Evolutionary conservation across 768 basidiomycete genomes (phyloP), one percentile per base, ranked within the genome.

Genomic region (Podaxis rugospora): DNA sequence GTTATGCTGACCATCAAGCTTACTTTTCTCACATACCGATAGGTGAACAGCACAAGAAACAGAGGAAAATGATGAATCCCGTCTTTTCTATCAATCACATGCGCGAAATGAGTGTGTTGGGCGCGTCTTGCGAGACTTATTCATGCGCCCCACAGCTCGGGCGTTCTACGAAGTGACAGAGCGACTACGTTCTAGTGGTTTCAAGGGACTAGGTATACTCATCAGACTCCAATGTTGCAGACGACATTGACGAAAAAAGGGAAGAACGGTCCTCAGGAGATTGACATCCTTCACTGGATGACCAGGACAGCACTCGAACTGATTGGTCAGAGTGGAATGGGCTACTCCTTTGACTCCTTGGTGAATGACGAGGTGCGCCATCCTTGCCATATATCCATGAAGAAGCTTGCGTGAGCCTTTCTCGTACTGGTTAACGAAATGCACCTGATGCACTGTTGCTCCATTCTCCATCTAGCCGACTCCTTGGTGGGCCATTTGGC

Each of bases 31-130:
- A 27, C 23, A 5, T 35, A 40, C 14, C 51, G 7, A 13, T 21
- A 59, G 64, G 64, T 23, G 54, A 60, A 25, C 61, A 63, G 36
- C 64, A 65, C 18, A 27, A 28, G 28, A 62, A 53, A 37, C 76
- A 76, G 61, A 69, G 74, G n/a, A 76, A 73, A 56, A 66, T 77
- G 58, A 61, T 77, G 28, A 77, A 73, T 57, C 76, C 76, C 1
- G 70, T 75, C 5, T 77, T 77, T 59, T 72, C 74, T 4, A 62
- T 64, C 14, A 65, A 64, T 0, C 72, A 76, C 61, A 66, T 77
- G 67, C 72, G 74, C 11, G 52, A 70, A 16, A 74, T 78, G 73
- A 67, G 76, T 76, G 56, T 37, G 64, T 60, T 3, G 5, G 25
- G 14, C 16, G n/a, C 6, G 28, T 9, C n/a, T 2, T 3, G 14